Evolutionary conservation across 2,329 filamentous ascomycete species (phyloP).

Genomic region (Trematosphaeria pertusa): DNA sequence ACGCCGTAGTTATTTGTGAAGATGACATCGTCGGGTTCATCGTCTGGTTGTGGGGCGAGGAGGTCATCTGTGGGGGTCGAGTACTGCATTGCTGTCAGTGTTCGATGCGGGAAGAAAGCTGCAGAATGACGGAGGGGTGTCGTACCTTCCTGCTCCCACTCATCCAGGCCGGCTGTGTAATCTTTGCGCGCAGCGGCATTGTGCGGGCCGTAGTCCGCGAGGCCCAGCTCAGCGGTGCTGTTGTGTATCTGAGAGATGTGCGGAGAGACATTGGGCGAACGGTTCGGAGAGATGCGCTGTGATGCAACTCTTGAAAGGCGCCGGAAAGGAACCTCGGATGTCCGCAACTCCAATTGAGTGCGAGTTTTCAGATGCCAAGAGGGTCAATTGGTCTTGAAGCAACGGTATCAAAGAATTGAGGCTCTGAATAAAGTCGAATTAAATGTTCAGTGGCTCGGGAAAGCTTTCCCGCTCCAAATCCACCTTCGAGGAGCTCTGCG

Average conservation of each 20-base stretch:
- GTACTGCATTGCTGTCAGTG: slow-evolving; percentile 36
- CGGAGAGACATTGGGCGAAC: slow-evolving; percentile 53
- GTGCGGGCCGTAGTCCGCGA: slow-evolving; percentile 41
- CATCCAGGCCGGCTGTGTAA: slow-evolving; percentile 65
- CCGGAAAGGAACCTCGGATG: slow-evolving; percentile 49
- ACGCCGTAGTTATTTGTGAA: slow-evolving; percentile 90
- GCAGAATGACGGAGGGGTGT: slow-evolving; percentile 9
- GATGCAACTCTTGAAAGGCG: slow-evolving; percentile 39
- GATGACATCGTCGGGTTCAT: slow-evolving; percentile 88
- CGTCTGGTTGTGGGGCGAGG: slow-evolving; percentile 65
- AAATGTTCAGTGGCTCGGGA: too few species aligned
- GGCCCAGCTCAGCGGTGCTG: slow-evolving; percentile 49
- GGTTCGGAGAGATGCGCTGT: slow-evolving; percentile 17
- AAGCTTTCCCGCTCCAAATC: slow-evolving; percentile 21
- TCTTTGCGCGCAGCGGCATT: slow-evolving; percentile 85
- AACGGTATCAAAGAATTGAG: too few species aligned
- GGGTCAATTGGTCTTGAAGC: slow-evolving; percentile 15
- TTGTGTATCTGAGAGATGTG: slow-evolving; percentile 48
- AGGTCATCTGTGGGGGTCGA: slow-evolving; percentile 42
- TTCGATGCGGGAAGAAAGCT: slow-evolving; percentile 1
- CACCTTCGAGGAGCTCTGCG: slow-evolving; percentile 5
- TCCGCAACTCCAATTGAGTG: slow-evolving; percentile 23
- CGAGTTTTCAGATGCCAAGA: slow-evolving; percentile 12
- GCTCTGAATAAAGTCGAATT: too few species aligned
- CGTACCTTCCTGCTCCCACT: slow-evolving; percentile 60